A percentile compares a stretch with the other conserved stretches of the same genome.
phyloP scores from a whole-genome alignment of 345 rosid species.

The Aquilaria malaccensis region DNA sequence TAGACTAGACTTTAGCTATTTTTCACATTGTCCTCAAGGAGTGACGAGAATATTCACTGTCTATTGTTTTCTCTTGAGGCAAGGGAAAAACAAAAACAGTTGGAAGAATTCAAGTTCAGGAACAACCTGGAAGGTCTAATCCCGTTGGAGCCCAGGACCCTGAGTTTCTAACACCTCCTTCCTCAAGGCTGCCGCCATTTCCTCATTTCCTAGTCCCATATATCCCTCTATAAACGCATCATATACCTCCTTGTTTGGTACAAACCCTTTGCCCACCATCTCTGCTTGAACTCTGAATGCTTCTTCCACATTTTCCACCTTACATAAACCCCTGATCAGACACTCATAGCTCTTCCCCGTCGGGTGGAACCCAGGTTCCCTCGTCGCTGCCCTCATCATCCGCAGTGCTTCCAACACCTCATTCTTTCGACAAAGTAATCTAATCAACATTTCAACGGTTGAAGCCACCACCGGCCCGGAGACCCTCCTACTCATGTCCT shows the following conservation, averaged over 20 bases:
- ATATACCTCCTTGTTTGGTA: constrained; percentile 47
- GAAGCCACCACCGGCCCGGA: constrained; percentile 33
- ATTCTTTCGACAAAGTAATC: constrained; percentile 32
- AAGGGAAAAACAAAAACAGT: no score
- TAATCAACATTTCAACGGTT: constrained; percentile 40
- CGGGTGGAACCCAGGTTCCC: constrained; percentile 31
- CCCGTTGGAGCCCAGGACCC: constrained; percentile 12
- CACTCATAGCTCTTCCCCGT: constrained; percentile 52
- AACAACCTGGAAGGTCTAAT: constrained; percentile 1
- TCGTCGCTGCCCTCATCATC: constrained; percentile 32
- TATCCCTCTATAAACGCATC: constrained; percentile 55
- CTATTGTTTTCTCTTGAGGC: no score
- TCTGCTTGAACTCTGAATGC: constrained; percentile 72
- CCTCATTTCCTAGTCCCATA: constrained; percentile 38
- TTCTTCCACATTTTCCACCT: constrained; percentile 56
- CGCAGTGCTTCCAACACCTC: constrained; percentile 50
- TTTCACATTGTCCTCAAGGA: no score
- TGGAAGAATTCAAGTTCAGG: no score
- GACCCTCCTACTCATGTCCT: constrained; percentile 48
- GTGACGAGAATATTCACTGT: no score
- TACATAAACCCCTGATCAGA: constrained; percentile 51
- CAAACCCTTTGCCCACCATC: constrained; percentile 81
- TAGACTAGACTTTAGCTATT: no score
- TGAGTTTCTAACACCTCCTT: constrained; percentile 50
- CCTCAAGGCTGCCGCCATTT: constrained; percentile 46